phyloP scores from a whole-genome alignment of 441 rosid genomes.

The Gossypium lobatum region DNA sequence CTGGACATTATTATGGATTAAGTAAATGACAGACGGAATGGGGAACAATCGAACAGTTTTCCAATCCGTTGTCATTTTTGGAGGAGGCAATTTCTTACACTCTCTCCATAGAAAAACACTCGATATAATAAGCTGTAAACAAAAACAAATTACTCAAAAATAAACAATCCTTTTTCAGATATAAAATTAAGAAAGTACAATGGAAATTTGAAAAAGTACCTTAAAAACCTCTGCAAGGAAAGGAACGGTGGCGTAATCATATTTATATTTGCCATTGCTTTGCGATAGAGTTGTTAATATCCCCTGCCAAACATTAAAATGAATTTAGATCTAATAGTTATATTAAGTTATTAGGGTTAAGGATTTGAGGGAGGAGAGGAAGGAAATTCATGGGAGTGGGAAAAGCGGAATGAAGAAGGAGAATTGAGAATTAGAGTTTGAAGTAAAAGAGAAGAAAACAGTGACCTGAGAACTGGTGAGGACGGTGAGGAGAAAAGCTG shows the following conservation, averaged over 20 bases:
- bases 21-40: slow-evolving; percentile 17
- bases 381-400: not conserved
- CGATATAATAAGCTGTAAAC: slow-evolving; percentile 16
- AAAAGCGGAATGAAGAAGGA: not conserved
- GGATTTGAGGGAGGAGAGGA: not conserved
- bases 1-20: slow-evolving; percentile 19
- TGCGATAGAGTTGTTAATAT: slow-evolving; percentile 19
- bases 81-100: slow-evolving; percentile 12
- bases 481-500: slow-evolving; percentile 20
- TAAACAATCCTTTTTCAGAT: not conserved
- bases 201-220: slow-evolving; percentile 8
- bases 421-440: not conserved
- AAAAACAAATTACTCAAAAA: not conserved
- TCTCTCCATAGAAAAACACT: slow-evolving; percentile 19
- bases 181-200: not conserved
- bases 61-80: slow-evolving; percentile 20
- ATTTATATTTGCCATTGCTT: slow-evolving; percentile 18
- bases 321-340: not conserved
- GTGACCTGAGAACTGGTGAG: slow-evolving; percentile 25
- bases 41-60: slow-evolving; percentile 16
- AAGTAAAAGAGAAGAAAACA: not conserved
- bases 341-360: not conserved
- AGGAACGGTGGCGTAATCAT: slow-evolving; percentile 22
- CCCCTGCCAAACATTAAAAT: slow-evolving; percentile 11
- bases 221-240: slow-evolving; percentile 22